phyloP scores from a whole-genome alignment of 352 stramenopile genomes.

The Peronospora belbahrii region DNA sequence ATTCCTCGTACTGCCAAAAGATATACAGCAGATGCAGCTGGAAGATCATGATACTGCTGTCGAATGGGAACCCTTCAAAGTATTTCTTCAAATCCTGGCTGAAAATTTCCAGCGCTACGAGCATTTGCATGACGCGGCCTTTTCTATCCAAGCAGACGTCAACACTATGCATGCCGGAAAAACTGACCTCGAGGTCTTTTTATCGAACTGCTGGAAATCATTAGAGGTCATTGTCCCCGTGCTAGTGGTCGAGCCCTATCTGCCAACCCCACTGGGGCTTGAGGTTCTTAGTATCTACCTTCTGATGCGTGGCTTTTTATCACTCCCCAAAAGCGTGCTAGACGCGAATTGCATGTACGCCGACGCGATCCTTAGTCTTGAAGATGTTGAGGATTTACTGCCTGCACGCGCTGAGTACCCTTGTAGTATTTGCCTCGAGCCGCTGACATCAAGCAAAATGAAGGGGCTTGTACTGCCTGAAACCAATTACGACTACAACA shows the following conservation, averaged over 20 bases:
- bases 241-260: constrained; percentile 36
- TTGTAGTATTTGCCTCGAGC: constrained; percentile 58
- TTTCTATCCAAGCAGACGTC: constrained; percentile 33
- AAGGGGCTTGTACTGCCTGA: constrained; percentile 13
- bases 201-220: constrained; percentile 38
- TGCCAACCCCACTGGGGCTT: constrained; percentile 23
- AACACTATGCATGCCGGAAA: constrained; percentile 29
- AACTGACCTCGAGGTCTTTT: constrained; percentile 36
- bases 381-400: constrained; percentile 40
- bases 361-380: constrained; percentile 46
- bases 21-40: constrained; percentile 6
- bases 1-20: constrained; percentile 8
- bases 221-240: constrained; percentile 39
- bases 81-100: constrained; percentile 34
- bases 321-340: constrained; percentile 38
- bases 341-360: constrained; percentile 47
- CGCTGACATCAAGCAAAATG: constrained; percentile 15
- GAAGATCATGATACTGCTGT: constrained; percentile 9
- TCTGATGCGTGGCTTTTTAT: constrained; percentile 47
- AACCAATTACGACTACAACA: constrained; percentile 1
- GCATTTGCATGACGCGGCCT: constrained; percentile 29
- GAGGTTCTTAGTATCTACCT: constrained; percentile 41
- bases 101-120: constrained; percentile 33
- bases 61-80: constrained; percentile 44
- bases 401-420: constrained; percentile 25